These are phyloP conservation scores for Posidonia australis DNA, from an alignment of 106 monocot genomes.

Conservation along the genomic window DNA sequence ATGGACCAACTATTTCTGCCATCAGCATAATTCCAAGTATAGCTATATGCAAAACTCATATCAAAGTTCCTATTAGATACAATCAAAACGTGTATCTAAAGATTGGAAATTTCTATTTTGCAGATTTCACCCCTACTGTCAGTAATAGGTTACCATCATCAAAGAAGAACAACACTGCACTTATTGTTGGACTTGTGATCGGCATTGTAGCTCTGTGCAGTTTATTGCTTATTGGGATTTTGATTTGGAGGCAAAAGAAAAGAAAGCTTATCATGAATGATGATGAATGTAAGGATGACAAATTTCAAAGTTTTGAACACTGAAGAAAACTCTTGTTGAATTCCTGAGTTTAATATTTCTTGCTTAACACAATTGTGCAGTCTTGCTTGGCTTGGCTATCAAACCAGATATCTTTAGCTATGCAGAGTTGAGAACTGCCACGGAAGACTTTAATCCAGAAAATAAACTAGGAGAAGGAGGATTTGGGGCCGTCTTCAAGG, in stretches of 20 bases:
- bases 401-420: constrained; percentile 7
- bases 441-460: no score
- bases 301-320: neutral
- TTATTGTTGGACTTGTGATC: constrained; percentile 10
- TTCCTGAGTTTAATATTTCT: neutral
- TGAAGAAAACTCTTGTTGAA: neutral
- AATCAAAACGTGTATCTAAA: neutral
- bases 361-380: neutral
- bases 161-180: constrained; percentile 5
- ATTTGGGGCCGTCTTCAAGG: no score
- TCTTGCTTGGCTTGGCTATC: neutral
- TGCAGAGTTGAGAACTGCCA: no score
- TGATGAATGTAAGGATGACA: constrained; percentile 11
- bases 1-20: no score
- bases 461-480: no score
- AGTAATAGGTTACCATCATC: constrained; percentile 5
- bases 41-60: neutral
- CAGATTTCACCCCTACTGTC: constrained; percentile 21
- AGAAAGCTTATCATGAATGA: neutral
- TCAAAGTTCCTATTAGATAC: neutral
- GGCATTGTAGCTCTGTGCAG: no score
- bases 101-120: neutral
- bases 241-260: neutral
- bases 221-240: neutral
- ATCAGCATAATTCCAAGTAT: constrained; percentile 20